Evolutionary conservation across 371 early-diverging fungal species (phyloP), one percentile per base, ranked within the genome.

Genomic region (Encephalitozoon cuniculi): DNA sequence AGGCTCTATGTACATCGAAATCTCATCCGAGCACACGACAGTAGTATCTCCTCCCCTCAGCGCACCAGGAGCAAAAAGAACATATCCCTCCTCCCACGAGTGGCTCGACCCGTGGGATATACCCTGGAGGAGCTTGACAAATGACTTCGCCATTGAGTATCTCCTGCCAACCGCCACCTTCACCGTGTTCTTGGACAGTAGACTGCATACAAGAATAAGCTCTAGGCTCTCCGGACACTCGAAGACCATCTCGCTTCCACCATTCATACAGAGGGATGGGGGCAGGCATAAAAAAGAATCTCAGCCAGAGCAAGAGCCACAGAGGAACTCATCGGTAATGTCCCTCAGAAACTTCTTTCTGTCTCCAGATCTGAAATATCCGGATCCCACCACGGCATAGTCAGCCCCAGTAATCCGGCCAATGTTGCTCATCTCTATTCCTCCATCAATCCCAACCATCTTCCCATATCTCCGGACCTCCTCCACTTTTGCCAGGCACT

Each of bases 391-490:
- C n/a, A 97, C 96, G 85, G 95, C 92, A 12, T 94, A 94, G 85
- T 96, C 95, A 18, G 96, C 97, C 71, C 89, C 85, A 12, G 91
- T 89, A 12, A 92, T 92, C 23, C 84, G 81, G 34, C 90, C 90
- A 80, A 97, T 91, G 51, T 90, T 97, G 41, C 90, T 89, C 15
- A 88, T 79, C 9, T 88, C 90, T 46, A 97, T 83, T 0, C 98
- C 98, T 34, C 98, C 97, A 85, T 97, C 98, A 0, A 97, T 96
- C 83, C 96, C 89, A 75, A 96, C 93, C 79, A 94, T 91, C 68
- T 64, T 23, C 26, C 67, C 51, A 28, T 25, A 5, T 39, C 54
- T 63, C 21, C 40, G 12, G 21, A 75, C 63, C 4, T 46, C 8
- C 21, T 59, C 51, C 26, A 82, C 52, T 51, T 78, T 75, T 12